These are phyloP conservation scores for Glomus cerebriforme DNA, from an alignment of 192 early-diverging fungal genomes.

Conservation along the genomic window DNA sequence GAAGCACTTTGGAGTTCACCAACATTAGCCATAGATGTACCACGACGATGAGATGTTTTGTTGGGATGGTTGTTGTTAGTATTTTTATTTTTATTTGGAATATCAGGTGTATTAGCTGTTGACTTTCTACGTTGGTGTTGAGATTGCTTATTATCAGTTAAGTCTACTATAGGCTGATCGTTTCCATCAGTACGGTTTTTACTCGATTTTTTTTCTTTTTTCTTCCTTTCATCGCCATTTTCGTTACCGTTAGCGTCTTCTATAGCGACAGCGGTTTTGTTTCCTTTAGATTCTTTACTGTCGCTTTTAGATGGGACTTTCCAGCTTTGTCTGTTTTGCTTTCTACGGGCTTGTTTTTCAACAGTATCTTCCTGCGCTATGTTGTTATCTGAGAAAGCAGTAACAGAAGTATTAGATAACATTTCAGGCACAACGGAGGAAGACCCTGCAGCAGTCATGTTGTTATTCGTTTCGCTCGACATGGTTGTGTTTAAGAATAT, in stretches of 20 bases:
- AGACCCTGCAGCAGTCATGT: not conserved
- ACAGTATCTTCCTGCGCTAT: conserved; percentile 1
- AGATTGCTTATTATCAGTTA: conserved; percentile 7
- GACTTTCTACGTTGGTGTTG: conserved; percentile 32
- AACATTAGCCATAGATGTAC: conserved; percentile 28
- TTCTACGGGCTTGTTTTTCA: conserved; percentile 28
- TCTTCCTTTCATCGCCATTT: conserved; percentile 25
- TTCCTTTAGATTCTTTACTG: conserved; percentile 15
- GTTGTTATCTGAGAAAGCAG: not conserved
- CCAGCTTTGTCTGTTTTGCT: conserved; percentile 27
- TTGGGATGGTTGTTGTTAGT: conserved; percentile 10
- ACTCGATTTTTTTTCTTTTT: conserved; percentile 25
- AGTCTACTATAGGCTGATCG: conserved; percentile 1
- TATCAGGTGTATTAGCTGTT: conserved; percentile 12
- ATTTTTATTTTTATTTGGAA: conserved; percentile 30
- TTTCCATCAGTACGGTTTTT: conserved; percentile 19
- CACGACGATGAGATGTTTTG: conserved; percentile 29
- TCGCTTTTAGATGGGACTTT: conserved; percentile 5
- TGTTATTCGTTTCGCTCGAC: conserved; percentile 17
- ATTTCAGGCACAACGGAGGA: not conserved
- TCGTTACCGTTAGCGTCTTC: conserved; percentile 7
- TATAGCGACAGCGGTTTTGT: not conserved
- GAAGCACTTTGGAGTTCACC: conserved; percentile 14
- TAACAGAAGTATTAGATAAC: not conserved
- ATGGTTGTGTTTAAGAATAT: conserved; percentile 13